phyloP scores from a whole-genome alignment of 1,139 yeast species.

The Diutina siamensis region DNA sequence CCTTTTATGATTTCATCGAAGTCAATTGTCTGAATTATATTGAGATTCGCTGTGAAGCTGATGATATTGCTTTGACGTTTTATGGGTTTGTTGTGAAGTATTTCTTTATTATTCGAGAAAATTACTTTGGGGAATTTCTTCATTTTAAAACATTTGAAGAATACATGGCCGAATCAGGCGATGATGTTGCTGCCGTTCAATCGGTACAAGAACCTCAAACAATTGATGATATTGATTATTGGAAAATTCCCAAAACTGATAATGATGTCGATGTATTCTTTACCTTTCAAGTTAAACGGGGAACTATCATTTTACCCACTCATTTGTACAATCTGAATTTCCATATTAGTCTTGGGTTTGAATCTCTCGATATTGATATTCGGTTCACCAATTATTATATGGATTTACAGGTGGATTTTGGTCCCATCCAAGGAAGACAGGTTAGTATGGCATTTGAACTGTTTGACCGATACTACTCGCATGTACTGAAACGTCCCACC shows the following conservation, averaged over 20 bases:
- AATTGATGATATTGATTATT: conserved; percentile 16
- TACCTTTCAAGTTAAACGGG: conserved; percentile 57
- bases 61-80: conserved; percentile 54
- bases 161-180: conserved; percentile 23
- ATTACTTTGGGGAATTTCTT: conserved; percentile 80
- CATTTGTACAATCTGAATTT: conserved; percentile 56
- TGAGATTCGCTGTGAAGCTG: conserved; percentile 54
- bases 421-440: conserved; percentile 21
- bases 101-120: conserved; percentile 68
- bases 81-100: conserved; percentile 75
- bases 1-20: conserved; percentile 47
- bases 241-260: conserved; percentile 38
- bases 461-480: neutral
- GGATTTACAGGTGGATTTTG: conserved; percentile 60
- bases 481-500: conserved; percentile 12
- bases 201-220: neutral
- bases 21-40: conserved; percentile 59
- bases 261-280: conserved; percentile 73
- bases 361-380: conserved; percentile 60
- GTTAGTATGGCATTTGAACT: neutral
- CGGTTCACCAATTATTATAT: conserved; percentile 86
- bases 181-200: neutral
- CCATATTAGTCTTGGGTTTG: conserved; percentile 53
- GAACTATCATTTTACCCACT: conserved; percentile 62
- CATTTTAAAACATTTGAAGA: conserved; percentile 84